phyloP scores from a whole-genome alignment of 2,329 filamentous ascomycete genomes.

The Periconia macrospinosa region DNA sequence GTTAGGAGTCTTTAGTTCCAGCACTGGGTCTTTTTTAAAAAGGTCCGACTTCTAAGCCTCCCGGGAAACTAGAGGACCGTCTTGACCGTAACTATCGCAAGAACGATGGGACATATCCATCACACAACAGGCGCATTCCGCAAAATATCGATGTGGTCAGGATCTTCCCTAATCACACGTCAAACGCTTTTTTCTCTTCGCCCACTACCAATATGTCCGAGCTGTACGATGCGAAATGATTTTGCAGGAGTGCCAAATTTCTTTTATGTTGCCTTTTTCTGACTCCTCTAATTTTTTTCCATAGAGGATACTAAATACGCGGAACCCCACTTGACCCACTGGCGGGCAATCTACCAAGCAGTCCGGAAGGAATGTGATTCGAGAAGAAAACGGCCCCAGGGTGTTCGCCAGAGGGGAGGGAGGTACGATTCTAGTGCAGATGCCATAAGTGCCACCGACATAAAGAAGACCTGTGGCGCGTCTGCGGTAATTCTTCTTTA shows the following conservation, averaged over 20 bases:
- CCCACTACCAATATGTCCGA: not conserved
- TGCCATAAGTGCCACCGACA: no score
- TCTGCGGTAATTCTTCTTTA: not conserved
- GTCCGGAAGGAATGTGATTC: not conserved
- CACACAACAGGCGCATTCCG: no score
- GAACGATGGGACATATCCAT: no score
- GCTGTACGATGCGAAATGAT: not conserved
- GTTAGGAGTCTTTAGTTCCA: not conserved
- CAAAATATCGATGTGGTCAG: no score
- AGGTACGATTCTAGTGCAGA: not conserved
- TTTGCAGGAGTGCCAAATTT: no score
- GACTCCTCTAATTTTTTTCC: no score
- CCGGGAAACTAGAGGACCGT: not conserved
- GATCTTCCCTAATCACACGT: no score
- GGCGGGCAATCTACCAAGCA: not conserved
- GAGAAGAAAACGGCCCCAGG: not conserved
- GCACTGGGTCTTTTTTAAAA: not conserved
- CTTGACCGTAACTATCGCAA: not conserved
- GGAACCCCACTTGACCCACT: no score
- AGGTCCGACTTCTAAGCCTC: not conserved
- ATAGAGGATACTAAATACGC: no score
- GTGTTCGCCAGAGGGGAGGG: not conserved
- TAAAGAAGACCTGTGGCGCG: not conserved
- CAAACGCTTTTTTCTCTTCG: not conserved
- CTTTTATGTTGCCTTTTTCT: no score